Conservation (phyloP, 2,329 filamentous ascomycete genomes). For the Macroventuria anomochaeta region DNA sequence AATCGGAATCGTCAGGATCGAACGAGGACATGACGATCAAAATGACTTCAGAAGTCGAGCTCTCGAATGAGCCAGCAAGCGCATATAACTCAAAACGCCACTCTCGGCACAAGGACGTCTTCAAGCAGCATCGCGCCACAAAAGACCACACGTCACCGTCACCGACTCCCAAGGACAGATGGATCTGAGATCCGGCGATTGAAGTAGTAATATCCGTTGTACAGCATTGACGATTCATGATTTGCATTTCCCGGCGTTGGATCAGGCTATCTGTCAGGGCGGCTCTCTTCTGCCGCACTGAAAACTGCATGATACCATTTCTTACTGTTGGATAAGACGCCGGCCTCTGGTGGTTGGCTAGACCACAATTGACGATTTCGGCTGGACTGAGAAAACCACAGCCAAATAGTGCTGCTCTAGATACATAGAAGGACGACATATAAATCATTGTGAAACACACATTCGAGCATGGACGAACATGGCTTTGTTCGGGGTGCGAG, state of each 20-base stretch:
- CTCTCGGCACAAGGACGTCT: background rate
- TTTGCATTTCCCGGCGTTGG: conserved; percentile 15
- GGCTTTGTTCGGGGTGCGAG: background rate
- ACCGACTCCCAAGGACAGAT: background rate
- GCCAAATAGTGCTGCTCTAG: background rate
- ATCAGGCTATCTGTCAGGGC: conserved; percentile 2
- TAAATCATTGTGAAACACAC: background rate
- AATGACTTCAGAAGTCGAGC: conserved; percentile 25
- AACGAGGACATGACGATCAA: conserved; percentile 31
- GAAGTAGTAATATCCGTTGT: background rate
- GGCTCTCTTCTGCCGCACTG: background rate
- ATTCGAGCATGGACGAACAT: too few species aligned
- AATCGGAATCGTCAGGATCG: background rate
- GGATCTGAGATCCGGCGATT: background rate
- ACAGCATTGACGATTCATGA: conserved; percentile 1
- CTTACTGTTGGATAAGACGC: background rate
- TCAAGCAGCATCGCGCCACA: conserved; percentile 1
- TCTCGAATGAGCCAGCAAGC: conserved; percentile 20
- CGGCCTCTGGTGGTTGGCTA: background rate
- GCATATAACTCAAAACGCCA: conserved; percentile 2
- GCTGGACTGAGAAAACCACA: background rate
- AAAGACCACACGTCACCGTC: conserved; percentile 2
- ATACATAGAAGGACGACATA: background rate
- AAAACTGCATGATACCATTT: conserved; percentile 14
- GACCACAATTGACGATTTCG: background rate